Conservation (phyloP, 768 basidiomycete species). For the Boletus vinaceobasis region DNA sequence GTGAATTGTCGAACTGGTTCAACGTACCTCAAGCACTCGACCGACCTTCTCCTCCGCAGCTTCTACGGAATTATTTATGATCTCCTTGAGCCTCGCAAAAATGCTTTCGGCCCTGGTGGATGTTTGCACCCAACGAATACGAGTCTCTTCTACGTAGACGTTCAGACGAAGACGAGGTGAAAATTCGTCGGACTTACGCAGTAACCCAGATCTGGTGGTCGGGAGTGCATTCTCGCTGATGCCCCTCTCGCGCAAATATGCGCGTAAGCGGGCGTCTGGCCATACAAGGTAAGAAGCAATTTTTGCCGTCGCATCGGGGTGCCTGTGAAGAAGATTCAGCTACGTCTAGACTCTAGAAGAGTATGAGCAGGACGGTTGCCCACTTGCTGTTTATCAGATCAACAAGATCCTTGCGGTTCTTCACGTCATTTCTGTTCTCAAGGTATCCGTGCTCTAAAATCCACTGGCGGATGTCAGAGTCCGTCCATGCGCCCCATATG, state of each 20-base stretch:
- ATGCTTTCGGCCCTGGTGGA: slow-evolving; percentile 53
- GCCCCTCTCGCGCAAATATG: slow-evolving; percentile 78
- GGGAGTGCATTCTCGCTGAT: slow-evolving; percentile 68
- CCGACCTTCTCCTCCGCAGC: slow-evolving; percentile 76
- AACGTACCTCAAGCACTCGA: slow-evolving; percentile 37
- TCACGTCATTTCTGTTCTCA: slow-evolving; percentile 42
- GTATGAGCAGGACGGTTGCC: slow-evolving; percentile 1
- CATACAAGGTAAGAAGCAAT: slow-evolving; percentile 75
- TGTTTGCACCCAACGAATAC: slow-evolving; percentile 75
- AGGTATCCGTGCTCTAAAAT: slow-evolving; percentile 71
- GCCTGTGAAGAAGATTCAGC: slow-evolving; percentile 36
- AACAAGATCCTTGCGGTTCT: slow-evolving; percentile 74
- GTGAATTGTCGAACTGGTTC: not conserved
- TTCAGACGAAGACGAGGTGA: not conserved
- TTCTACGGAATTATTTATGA: slow-evolving; percentile 64
- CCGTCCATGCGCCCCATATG: slow-evolving; percentile 67
- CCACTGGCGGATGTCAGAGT: slow-evolving; percentile 69
- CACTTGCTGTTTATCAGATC: slow-evolving; percentile 71
- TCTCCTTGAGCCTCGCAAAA: slow-evolving; percentile 59
- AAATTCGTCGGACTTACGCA: slow-evolving; percentile 48
- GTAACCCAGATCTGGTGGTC: slow-evolving; percentile 64
- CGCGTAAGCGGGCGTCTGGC: slow-evolving; percentile 91
- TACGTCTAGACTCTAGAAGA: not conserved
- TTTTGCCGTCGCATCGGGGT: slow-evolving; percentile 43
- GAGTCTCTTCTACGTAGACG: slow-evolving; percentile 56